Percentiles rank a stretch among this genome's conserved stretches.
These are phyloP conservation scores for Aulographum hederae DNA, from an alignment of 2,329 filamentous ascomycete genomes.

Conservation along the genomic window DNA sequence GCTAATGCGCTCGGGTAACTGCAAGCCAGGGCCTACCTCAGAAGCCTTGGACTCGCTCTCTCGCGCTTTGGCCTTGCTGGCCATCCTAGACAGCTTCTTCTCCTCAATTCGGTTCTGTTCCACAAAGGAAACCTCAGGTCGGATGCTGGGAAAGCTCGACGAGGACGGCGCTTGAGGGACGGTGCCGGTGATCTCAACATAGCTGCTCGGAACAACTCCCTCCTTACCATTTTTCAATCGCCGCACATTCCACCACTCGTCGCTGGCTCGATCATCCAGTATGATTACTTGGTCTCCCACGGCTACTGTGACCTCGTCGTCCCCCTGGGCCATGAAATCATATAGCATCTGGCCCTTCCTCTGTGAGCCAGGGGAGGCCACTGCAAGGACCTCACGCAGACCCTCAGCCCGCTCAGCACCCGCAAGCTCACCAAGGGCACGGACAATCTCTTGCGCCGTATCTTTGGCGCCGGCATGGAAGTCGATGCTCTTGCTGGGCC, in stretches of 20 bases:
- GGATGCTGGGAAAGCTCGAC: constrained; percentile 32
- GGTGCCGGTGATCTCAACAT: constrained; percentile 71
- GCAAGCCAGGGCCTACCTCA: constrained; percentile 63
- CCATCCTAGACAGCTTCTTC: constrained; percentile 65
- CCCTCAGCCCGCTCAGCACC: constrained; percentile 72
- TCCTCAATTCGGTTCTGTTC: constrained; percentile 69
- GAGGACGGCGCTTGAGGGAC: constrained; percentile 26
- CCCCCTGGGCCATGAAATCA: constrained; percentile 90
- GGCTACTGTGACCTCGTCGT: constrained; percentile 87
- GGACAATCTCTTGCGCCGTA: constrained; percentile 84
- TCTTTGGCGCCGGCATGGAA: constrained; percentile 96
- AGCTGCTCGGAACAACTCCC: constrained; percentile 91
- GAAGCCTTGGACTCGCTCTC: constrained; percentile 37
- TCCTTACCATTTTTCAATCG: constrained; percentile 83
- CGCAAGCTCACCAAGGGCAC: constrained; percentile 71
- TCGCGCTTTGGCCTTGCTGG: constrained; percentile 36
- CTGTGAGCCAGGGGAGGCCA: constrained; percentile 48
- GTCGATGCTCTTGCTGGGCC: constrained; percentile 86
- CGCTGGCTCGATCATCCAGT: constrained; percentile 76
- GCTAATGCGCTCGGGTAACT: constrained; percentile 60
- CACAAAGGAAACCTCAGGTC: constrained; percentile 46
- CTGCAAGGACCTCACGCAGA: constrained; percentile 69
- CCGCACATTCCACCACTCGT: constrained; percentile 97
- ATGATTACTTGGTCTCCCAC: constrained; percentile 82
- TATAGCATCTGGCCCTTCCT: constrained; percentile 81